These are phyloP conservation scores for Amanita jacksonii DNA, from an alignment of 768 basidiomycete species.

Conservation along the genomic window DNA sequence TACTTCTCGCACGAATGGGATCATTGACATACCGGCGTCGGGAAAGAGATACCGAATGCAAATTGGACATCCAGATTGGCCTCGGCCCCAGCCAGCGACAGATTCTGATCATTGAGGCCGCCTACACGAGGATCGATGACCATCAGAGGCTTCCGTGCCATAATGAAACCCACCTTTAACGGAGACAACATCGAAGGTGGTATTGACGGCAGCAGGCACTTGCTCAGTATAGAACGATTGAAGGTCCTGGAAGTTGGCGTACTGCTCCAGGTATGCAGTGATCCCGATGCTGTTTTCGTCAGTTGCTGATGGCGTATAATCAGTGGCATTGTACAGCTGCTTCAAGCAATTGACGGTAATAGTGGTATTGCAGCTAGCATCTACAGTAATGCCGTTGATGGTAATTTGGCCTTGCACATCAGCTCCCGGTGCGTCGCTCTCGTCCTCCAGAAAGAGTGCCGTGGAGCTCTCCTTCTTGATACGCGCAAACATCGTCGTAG, in stretches of 20 bases:
- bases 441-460: slow-evolving; percentile 17
- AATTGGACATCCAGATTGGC: slow-evolving; percentile 64
- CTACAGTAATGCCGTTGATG: slow-evolving; percentile 27
- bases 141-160: slow-evolving; percentile 6
- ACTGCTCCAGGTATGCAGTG: slow-evolving; percentile 44
- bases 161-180: slow-evolving; percentile 37
- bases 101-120: slow-evolving; percentile 49
- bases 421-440: slow-evolving; percentile 9
- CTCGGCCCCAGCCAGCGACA: slow-evolving; percentile 46
- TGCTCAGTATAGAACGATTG: slow-evolving; percentile 40
- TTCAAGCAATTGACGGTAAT: slow-evolving; percentile 46
- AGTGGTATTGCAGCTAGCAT: slow-evolving; percentile 37
- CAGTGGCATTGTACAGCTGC: slow-evolving; percentile 45
- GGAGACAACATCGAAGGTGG: slow-evolving; percentile 43
- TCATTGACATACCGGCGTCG: slow-evolving; percentile 31
- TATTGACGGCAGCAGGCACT: slow-evolving; percentile 35
- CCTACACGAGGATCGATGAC: no score
- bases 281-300: slow-evolving; percentile 44
- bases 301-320: slow-evolving; percentile 31
- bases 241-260: slow-evolving; percentile 44
- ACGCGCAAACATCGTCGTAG: slow-evolving; percentile 60
- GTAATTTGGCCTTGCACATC: slow-evolving; percentile 11
- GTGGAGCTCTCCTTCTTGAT: slow-evolving; percentile 24
- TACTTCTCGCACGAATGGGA: not conserved
- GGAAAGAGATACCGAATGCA: slow-evolving; percentile 54